Evolutionary conservation across 768 basidiomycete genomes (phyloP), one percentile per base, ranked within the genome.

Genomic region (Naganishia kalamii): DNA sequence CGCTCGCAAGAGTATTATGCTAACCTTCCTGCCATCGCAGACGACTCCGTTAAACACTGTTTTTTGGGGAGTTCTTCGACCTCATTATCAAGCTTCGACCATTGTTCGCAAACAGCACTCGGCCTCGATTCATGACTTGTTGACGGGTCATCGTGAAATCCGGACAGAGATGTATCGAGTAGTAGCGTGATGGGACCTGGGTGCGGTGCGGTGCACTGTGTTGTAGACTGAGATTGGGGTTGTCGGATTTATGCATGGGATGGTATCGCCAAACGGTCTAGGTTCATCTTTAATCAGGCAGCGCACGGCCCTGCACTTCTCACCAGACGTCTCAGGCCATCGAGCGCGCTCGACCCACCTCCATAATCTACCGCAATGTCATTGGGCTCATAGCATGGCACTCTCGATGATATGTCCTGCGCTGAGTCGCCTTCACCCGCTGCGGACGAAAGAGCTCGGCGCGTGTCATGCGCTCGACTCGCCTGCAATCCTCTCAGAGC

Each of bases 181-280:
- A 37, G 54, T 37, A 57, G 54, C 54, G 40, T n/a, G 54, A 33
- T 57, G 35, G 54, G 54, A 23, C 19, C 1, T 1, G 35, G 54
- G 21, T n/a, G n/a, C 37, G 33, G 30, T 57, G 23, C 19, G 17
- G 35, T 33, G 3, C 21, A 13, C 21, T 25, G 37, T 40, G 54
- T 57, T 57, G 54, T 57, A 57, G 54, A 40, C 40, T 25, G n/a
- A 35, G 54, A 37, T 37, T n/a, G 54, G 5, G 54, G 33, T 35
- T 37, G 54, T 23, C 40, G 54, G 27, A 40, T 35, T 57, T 57
- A 57, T 57, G 54, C 54, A 57, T 57, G 54, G 54, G 54, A 57
- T 57, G 35, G 54, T 40, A 35, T 57, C 8, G 43, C 43, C 19
- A n/a, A 15, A 15, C 35, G 54, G 27, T 41, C n/a, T 49, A 7